A percentile compares a stretch with the other conserved stretches of the same genome.
Conservation (phyloP, 768 basidiomycete genomes). For the Arthromyces matolae region DNA sequence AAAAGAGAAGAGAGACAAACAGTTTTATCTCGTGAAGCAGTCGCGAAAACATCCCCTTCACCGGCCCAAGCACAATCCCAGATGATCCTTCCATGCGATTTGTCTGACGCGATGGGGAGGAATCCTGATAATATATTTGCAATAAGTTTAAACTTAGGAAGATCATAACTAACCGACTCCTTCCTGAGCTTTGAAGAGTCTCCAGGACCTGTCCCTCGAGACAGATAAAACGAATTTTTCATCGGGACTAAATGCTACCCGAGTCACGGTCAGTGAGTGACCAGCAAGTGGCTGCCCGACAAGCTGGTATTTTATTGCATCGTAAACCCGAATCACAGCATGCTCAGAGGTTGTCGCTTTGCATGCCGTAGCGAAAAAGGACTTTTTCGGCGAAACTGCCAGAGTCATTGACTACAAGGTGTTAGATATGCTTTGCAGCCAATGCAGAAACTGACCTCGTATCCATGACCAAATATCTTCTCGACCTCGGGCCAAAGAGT, state of each 20-base stretch:
- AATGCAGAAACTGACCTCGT: conserved; percentile 58
- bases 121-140: conserved; percentile 44
- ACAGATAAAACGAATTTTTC: conserved; percentile 78
- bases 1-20: conserved; percentile 37
- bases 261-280: conserved; percentile 86
- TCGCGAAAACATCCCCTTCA: conserved; percentile 80
- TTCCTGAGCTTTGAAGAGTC: conserved; percentile 57
- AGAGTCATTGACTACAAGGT: conserved; percentile 71
- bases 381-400: conserved; percentile 64
- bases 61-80: conserved; percentile 92
- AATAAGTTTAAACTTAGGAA: not conserved
- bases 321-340: conserved; percentile 82
- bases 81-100: conserved; percentile 88
- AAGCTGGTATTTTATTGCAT: conserved; percentile 64
- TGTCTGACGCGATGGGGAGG: conserved; percentile 61
- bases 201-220: conserved; percentile 91
- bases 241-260: conserved; percentile 85
- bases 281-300: conserved; percentile 75
- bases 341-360: conserved; percentile 86
- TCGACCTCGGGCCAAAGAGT: conserved; percentile 97
- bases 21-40: conserved; percentile 93
- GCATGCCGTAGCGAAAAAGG: conserved; percentile 84
- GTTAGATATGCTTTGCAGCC: not conserved
- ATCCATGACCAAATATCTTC: conserved; percentile 97
- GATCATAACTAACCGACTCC: conserved; percentile 34